These are phyloP conservation scores for Nicotiana knightiana DNA, from an alignment of 257 asterid genomes.

Conservation along the genomic window DNA sequence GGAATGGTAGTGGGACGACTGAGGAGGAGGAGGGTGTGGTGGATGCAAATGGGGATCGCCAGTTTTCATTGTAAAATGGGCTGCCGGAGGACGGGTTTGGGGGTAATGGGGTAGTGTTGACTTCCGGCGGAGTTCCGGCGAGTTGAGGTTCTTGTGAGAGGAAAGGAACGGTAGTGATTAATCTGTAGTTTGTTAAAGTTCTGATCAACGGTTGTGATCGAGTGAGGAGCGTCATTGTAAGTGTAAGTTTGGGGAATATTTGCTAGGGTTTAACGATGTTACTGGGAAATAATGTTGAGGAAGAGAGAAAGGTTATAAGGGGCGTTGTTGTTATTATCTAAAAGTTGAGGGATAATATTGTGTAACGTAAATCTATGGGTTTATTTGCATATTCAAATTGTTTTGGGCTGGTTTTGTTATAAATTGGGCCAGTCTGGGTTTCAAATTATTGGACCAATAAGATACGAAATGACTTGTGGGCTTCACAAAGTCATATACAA, in stretches of 20 bases:
- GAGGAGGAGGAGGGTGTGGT: constrained; percentile 32
- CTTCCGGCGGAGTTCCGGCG: constrained; percentile 31
- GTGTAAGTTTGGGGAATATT: background rate
- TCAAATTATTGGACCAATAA: background rate
- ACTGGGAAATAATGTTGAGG: background rate
- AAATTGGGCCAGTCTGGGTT: background rate
- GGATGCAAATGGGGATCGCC: constrained; percentile 47
- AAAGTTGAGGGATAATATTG: background rate
- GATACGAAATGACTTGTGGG: background rate
- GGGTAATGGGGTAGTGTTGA: constrained; percentile 46
- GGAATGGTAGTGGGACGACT: constrained; percentile 23
- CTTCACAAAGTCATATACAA: background rate
- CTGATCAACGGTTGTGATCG: constrained; percentile 50
- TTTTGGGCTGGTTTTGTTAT: background rate
- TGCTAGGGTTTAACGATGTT: constrained; percentile 1
- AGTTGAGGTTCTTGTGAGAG: constrained; percentile 63
- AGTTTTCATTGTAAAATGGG: constrained; percentile 60
- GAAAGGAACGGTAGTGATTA: constrained; percentile 58
- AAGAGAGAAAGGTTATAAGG: background rate
- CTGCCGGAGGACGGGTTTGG: constrained; percentile 75
- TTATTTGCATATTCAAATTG: background rate
- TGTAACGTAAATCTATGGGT: background rate
- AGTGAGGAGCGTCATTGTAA: constrained; percentile 44
- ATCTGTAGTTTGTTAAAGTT: constrained; percentile 24
- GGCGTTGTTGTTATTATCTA: background rate